These are phyloP conservation scores for Paecilomyces dactylethromorphus DNA, from an alignment of 2,329 filamentous ascomycete genomes.

Conservation along the genomic window DNA sequence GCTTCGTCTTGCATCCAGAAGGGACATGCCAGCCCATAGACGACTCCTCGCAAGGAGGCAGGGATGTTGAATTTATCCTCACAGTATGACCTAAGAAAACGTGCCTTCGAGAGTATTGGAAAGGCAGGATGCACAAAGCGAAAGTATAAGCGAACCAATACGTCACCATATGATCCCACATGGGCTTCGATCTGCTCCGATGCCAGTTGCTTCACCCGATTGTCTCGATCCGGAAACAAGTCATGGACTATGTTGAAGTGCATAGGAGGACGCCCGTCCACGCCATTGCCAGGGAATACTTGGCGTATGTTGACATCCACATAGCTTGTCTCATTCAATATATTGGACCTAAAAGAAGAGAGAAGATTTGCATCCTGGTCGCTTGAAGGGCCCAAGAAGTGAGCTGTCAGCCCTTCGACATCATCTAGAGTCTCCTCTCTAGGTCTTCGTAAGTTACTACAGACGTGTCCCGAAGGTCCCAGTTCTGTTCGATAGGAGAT, in stretches of 20 bases:
- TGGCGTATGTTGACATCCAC: slow-evolving; percentile 42
- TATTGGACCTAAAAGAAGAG: slow-evolving; percentile 42
- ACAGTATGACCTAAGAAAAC: slow-evolving; percentile 36
- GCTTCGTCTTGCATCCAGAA: slow-evolving; percentile 36
- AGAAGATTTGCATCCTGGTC: slow-evolving; percentile 45
- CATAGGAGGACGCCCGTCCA: slow-evolving; percentile 33
- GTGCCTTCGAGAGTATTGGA: slow-evolving; percentile 39
- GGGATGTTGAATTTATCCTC: slow-evolving; percentile 35
- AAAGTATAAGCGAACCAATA: slow-evolving; percentile 42
- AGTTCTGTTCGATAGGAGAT: slow-evolving; percentile 1
- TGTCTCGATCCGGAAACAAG: slow-evolving; percentile 40
- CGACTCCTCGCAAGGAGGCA: slow-evolving; percentile 39
- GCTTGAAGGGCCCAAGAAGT: slow-evolving; percentile 39
- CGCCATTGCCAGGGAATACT: slow-evolving; percentile 30
- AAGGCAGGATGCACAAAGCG: slow-evolving; percentile 40
- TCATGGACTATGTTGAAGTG: slow-evolving; percentile 43
- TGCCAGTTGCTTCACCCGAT: slow-evolving; percentile 29
- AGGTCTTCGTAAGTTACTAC: background rate
- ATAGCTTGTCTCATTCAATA: slow-evolving; percentile 38
- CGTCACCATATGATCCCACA: slow-evolving; percentile 35
- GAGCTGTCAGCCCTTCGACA: slow-evolving; percentile 35
- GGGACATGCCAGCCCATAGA: slow-evolving; percentile 40
- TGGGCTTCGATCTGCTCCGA: slow-evolving; percentile 39
- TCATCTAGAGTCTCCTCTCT: slow-evolving; percentile 36
- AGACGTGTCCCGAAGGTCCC: slow-evolving; percentile 1